These are phyloP conservation scores for Candida ficus DNA, from an alignment of 805 yeast species.

Conservation along the genomic window DNA sequence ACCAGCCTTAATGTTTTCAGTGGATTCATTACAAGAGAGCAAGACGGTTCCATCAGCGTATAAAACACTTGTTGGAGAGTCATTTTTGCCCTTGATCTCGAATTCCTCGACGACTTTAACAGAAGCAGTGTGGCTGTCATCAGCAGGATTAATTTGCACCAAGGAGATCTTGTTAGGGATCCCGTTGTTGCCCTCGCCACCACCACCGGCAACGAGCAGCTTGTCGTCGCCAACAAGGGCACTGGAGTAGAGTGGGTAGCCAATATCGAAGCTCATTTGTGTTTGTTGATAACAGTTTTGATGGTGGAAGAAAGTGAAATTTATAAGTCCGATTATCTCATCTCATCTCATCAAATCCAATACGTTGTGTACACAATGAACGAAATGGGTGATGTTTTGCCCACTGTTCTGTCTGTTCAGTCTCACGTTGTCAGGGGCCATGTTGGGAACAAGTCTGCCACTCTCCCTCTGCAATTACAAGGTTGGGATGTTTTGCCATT, in stretches of 20 bases:
- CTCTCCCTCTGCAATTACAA: constrained; percentile 77
- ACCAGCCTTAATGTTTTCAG: constrained; percentile 51
- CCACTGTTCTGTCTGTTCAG: constrained; percentile 51
- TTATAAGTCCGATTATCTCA: neutral
- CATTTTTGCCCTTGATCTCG: constrained; percentile 58
- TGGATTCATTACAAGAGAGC: constrained; percentile 72
- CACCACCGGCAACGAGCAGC: constrained; percentile 84
- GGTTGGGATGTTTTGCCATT: constrained; percentile 94
- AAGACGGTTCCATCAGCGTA: constrained; percentile 44
- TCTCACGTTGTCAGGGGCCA: constrained; percentile 95
- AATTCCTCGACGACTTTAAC: constrained; percentile 63
- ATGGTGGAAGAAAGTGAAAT: too few relatives aligned
- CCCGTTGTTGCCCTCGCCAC: constrained; percentile 91
- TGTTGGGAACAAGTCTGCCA: constrained; percentile 89
- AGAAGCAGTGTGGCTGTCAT: constrained; percentile 22
- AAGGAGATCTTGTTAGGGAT: constrained; percentile 79
- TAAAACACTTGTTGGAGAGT: constrained; percentile 84
- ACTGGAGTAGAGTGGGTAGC: constrained; percentile 76
- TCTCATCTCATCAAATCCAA: too few relatives aligned
- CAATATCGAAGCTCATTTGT: constrained; percentile 4
- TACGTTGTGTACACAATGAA: too few relatives aligned
- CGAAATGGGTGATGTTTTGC: too few relatives aligned
- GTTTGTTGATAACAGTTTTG: neutral
- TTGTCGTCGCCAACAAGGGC: constrained; percentile 57
- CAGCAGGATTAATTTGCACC: constrained; percentile 45